Conservation (phyloP, 371 early-diverging fungal genomes). For the Lichtheimia ornata region DNA sequence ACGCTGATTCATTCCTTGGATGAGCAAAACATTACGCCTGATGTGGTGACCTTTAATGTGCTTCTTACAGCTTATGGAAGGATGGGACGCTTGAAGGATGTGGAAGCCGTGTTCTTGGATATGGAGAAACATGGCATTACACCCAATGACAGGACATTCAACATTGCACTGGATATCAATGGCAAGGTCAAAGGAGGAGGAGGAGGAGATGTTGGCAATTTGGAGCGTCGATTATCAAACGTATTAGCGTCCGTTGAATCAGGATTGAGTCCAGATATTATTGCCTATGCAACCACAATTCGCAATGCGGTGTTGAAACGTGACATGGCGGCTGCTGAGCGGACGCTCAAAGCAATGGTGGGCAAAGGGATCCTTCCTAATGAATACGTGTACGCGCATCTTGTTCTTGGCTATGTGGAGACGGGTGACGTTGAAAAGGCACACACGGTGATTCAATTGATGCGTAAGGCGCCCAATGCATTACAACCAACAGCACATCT, state of each 20-base stretch:
- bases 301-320: conserved; percentile 33
- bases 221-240: background rate
- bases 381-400: conserved; percentile 36
- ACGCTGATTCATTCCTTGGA: conserved; percentile 23
- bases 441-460: conserved; percentile 19
- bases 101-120: conserved; percentile 15
- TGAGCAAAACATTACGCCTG: conserved; percentile 18
- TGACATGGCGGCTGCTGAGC: conserved; percentile 36
- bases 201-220: background rate
- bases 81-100: conserved; percentile 10
- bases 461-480: conserved; percentile 23
- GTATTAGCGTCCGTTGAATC: background rate
- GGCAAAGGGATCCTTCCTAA: conserved; percentile 35
- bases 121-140: conserved; percentile 13
- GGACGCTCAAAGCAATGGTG: conserved; percentile 31
- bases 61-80: conserved; percentile 28
- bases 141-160: conserved; percentile 33
- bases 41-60: conserved; percentile 31
- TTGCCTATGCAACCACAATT: conserved; percentile 34
- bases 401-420: conserved; percentile 35
- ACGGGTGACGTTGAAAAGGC: conserved; percentile 34
- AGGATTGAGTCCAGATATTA: conserved; percentile 23
- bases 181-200: conserved; percentile 13
- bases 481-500: conserved; percentile 28
- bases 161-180: conserved; percentile 30